Conservation (phyloP, 352 stramenopile genomes). For the Phytopythium chamaehyphon region DNA sequence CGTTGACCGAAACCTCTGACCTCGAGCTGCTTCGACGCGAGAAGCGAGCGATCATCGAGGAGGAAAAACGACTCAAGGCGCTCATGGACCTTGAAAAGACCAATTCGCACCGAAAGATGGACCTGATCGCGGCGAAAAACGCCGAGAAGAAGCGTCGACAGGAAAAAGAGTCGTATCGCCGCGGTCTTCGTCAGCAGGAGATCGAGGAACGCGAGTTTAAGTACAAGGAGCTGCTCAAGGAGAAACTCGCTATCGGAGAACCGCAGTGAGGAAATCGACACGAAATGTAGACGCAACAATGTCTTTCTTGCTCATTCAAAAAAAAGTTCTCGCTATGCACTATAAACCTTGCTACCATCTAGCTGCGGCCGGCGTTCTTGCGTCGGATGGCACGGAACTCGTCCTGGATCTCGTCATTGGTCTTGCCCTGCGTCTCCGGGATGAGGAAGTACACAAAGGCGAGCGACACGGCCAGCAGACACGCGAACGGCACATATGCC, state of each 20-base stretch:
- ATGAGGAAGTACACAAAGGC: constrained; percentile 28
- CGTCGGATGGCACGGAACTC: constrained; percentile 33
- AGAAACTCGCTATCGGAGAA: constrained; percentile 74
- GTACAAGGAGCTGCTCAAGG: constrained; percentile 74
- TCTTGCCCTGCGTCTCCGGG: constrained; percentile 42
- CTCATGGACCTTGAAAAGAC: constrained; percentile 93
- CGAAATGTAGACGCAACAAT: too few relatives aligned
- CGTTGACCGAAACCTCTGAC: constrained; percentile 86
- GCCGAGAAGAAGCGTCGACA: constrained; percentile 89
- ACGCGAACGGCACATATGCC: constrained; percentile 31
- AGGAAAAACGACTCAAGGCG: constrained; percentile 92
- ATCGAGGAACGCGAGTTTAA: constrained; percentile 54
- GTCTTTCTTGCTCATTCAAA: too few relatives aligned
- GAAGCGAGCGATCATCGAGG: constrained; percentile 93
- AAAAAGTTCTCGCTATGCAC: too few relatives aligned
- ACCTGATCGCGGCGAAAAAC: constrained; percentile 86
- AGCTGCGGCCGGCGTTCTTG: constrained; percentile 10
- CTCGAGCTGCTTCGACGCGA: constrained; percentile 89
- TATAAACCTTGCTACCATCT: too few relatives aligned
- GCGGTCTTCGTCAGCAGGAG: constrained; percentile 57
- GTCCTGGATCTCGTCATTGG: constrained; percentile 44
- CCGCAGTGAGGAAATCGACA: too few relatives aligned
- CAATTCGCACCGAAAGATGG: constrained; percentile 89
- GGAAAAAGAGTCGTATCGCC: constrained; percentile 85
- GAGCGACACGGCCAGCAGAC: constrained; percentile 21